Base-by-base conservation (phyloP, 1,284 basidiomycete genomes). In the Jaminaea rosea region DNA sequence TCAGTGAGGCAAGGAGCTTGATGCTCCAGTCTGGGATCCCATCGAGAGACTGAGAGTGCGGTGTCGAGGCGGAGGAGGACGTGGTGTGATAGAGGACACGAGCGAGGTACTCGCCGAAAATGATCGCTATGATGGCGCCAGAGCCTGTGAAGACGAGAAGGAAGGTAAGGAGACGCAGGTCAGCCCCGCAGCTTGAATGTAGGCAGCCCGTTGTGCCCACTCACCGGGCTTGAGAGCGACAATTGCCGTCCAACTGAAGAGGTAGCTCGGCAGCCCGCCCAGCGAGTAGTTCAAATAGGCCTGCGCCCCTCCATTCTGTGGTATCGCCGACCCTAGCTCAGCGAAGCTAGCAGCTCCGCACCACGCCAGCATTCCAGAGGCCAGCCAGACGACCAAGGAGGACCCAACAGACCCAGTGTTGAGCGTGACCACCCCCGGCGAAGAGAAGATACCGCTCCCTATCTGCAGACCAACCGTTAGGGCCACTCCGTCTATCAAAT, bases 21-120 rank as follows among this genome's bases (percentile, higher is more conserved):
- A 88, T 88, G n/a, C 86, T 83, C 90, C 89, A 94, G 58, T 85
- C 82, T 28, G 92, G 89, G 50, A 93, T 84, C 39, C 81, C 82
- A 66, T 87, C 83, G 6, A 62, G 52, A 83, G 80, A 69, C 80
- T 52, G 77, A 78, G 69, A 85, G 82, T 81, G 82, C 84, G 68
- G 87, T 80, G 56, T 87, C 0, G 53, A 52, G 49, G 61, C 49
- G 79, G 52, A 55, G 8, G 48, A 23, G 21, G 51, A 42, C 8
- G 63, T 69, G 6, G 75, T 63, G 47, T 80, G 78, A 46, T 75
- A 78, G 19, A 80, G 49, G 44, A 80, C 75, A 4, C 79, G 72
- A 39, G 78, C 93, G 52, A 94, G 75, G 72, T 98, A 98, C 77
- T 98, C 93, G 84, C 62, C 65, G 56, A 70, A 63, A 32, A 69